Percentiles rank a stretch among this genome's conserved stretches.
phyloP scores from a whole-genome alignment of 495 filamentous ascomycete genomes.

The Aspergillus hancockii region DNA sequence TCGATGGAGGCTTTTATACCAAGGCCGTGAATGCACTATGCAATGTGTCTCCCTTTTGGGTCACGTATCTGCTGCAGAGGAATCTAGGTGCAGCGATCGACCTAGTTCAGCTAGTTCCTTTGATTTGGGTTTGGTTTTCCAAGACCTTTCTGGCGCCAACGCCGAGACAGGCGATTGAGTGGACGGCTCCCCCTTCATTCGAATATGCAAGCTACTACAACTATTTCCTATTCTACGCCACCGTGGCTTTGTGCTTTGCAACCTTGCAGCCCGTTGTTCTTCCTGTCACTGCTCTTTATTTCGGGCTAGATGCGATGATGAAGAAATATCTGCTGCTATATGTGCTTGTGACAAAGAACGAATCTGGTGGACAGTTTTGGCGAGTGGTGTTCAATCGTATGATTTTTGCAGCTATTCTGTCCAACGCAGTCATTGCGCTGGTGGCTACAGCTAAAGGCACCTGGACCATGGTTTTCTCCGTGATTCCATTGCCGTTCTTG shows the following conservation, averaged over 20 bases:
- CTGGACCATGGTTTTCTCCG: constrained; percentile 60
- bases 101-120: constrained; percentile 76
- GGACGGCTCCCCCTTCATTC: constrained; percentile 88
- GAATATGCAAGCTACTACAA: constrained; percentile 98
- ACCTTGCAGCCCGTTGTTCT: constrained; percentile 87
- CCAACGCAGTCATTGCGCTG: constrained; percentile 77
- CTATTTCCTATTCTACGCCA: constrained; percentile 89
- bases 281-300: constrained; percentile 89
- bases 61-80: constrained; percentile 87
- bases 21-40: constrained; percentile 70
- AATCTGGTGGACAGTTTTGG: constrained; percentile 96
- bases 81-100: constrained; percentile 91
- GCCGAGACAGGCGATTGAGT: constrained; percentile 88
- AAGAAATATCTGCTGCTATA: constrained; percentile 97
- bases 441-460: constrained; percentile 62
- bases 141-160: constrained; percentile 85
- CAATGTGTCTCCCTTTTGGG: constrained; percentile 85
- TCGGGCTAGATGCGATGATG: constrained; percentile 78
- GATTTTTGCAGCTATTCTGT: constrained; percentile 76
- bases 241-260: constrained; percentile 83
- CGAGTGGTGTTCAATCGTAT: constrained; percentile 86
- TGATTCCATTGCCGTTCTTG: constrained; percentile 78
- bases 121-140: constrained; percentile 78
- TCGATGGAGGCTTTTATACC: constrained; percentile 58
- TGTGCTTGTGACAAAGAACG: constrained; percentile 93